Base-by-base conservation (phyloP, 345 rosid genomes). In the Bretschneidera sinensis region DNA sequence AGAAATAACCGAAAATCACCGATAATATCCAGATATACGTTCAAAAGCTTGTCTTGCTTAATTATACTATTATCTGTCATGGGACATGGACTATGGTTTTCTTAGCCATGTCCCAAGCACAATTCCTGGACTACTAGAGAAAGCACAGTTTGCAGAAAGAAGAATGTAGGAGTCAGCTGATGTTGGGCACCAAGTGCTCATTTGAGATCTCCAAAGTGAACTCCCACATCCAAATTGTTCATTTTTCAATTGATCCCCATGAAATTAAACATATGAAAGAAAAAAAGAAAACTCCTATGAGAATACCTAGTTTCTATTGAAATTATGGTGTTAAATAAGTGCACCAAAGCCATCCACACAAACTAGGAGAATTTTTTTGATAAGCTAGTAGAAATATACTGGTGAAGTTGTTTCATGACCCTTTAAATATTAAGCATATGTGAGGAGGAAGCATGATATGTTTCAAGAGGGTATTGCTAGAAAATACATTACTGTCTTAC, bases 181-280 rank as follows among this genome's bases (percentile, higher is more conserved):
- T 2, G 54, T 2, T 19, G 63, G 35, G 53, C 24, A 47, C 25
- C 9, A 43, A 60, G 16, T 24, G 24, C 24, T 24, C 16, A 19
- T 28, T 48, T 24, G 28, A 25, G 24, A 28, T 39, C 2, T 48
- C 19, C 17, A 19, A 21, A 14, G 8, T 48, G 54, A 24, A 48
- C 31, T 60, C 6, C 19, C 50, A 48, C 51, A 23, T 43, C 61
- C 61, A 22, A 8, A 9, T 34, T 53, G 13, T 33, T 34, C 8
- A 56, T 21, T 19, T 20, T 34, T 0, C 5, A 19, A 33, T 57
- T 35, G 43, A 6, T 16, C 14, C 24, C 13, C 45, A 19, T 13
- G 18, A 57, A 57, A 58, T 20, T 17, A 10, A 58, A 43, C 20
- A 53, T 33, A 34, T 33, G 48, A 20, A 35, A n/a, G 21, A 56